Base-by-base conservation (phyloP, 345 rosid genomes). In the Gossypium bickii region DNA sequence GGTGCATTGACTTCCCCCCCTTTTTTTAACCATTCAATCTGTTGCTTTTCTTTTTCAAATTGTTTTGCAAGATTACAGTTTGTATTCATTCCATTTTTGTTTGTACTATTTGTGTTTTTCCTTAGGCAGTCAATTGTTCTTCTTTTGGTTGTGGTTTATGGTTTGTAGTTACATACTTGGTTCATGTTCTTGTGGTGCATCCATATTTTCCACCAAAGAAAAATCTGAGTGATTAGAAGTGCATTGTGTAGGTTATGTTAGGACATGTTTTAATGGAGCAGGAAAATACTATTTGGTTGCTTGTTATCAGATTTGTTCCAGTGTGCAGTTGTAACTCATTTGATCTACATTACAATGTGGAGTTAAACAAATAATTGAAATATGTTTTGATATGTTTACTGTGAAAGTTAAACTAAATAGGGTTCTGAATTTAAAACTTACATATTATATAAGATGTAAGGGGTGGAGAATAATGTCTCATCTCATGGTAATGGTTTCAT, bases 1-100 rank as follows among this genome's bases (percentile, higher is more conserved):
- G 98, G 99, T 95, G 75, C 56, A 47, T 60, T 48, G 58, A 7
- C 7, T 29, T 8, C 12, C 7, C n/a, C 9, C 18, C 18, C 1
- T n/a, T 45, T 62, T 6, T 53, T 7, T 8, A 11, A 24, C 63
- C 12, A 29, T 56, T 20, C 44, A 25, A 20, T 72, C 75, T 57
- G 20, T 34, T 49, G 25, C 57, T 24, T 48, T 8, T 25, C 8
- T 22, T 13, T 22, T 7, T 47, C n/a, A 2, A 47, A 65, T 7
- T 67, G 38, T n/a, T 67, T 45, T 34, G 24, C 7, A 3, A 63
- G 41, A 63, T 15, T 61, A 18, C 34, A 61, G 44, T 63, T 38
- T 22, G 56, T 7, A 47, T 22, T 13, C 7, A 49, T 47, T 67
- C 48, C 38, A 22, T 67, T 52, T 47, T 25, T 64, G 59, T 55